Evolutionary conservation across 2,329 filamentous ascomycete genomes (phyloP).

Genomic region (Grosmannia penicillata): DNA sequence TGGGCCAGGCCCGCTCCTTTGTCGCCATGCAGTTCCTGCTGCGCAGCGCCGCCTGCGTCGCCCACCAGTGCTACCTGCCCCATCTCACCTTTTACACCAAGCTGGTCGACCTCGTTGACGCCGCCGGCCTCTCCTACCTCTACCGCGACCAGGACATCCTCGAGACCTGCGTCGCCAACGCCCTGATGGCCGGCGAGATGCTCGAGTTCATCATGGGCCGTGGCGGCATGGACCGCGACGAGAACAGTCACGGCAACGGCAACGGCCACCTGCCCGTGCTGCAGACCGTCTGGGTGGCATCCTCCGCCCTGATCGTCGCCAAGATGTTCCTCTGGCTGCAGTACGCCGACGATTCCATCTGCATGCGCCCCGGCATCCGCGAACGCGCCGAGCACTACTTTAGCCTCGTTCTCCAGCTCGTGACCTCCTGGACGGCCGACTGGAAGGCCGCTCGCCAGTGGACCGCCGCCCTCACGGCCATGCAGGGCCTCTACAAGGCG

Average conservation of each 20-base stretch:
- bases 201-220: conserved; percentile 5
- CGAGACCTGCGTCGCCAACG: conserved; percentile 10
- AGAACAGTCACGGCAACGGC: not conserved
- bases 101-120: conserved; percentile 11
- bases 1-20: conserved; percentile 10
- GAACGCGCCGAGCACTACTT: conserved; percentile 5
- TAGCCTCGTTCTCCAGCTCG: conserved; percentile 4
- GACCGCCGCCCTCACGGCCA: conserved; percentile 10
- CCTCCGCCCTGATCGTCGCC: conserved; percentile 9
- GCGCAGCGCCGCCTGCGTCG: conserved; percentile 10
- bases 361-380: not conserved
- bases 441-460: conserved; percentile 11
- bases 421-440: conserved; percentile 6
- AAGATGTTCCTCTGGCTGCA: conserved; percentile 12
- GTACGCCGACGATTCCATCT: conserved; percentile 9
- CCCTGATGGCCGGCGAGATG: conserved; percentile 10
- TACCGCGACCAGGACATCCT: conserved; percentile 9
- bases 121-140: conserved; percentile 12
- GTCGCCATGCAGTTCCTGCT: conserved; percentile 14
- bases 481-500: conserved; percentile 13
- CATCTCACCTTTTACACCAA: conserved; percentile 10
- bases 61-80: conserved; percentile 14
- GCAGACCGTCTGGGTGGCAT: conserved; percentile 11
- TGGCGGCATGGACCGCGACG: not conserved
- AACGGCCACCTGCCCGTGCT: not conserved